Evolutionary conservation across 768 basidiomycete species (phyloP), one percentile per base, ranked within the genome.

Genomic region (Grammothele lineata): DNA sequence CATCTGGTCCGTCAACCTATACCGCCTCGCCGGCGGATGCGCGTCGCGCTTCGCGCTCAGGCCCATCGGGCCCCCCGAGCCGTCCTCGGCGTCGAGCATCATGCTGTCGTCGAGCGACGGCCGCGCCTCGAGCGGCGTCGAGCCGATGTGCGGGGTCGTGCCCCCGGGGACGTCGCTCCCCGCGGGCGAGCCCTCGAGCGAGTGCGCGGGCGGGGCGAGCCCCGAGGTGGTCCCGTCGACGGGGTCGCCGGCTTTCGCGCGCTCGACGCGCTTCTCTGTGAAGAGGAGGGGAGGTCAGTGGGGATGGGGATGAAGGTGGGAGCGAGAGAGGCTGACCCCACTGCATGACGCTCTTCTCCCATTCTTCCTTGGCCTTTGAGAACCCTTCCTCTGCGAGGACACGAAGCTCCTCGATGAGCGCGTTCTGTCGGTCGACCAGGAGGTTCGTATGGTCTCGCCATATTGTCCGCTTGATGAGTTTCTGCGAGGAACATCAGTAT

Each of bases 401-500:
- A 36, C 69, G 69, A 4, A 97, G 76, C 57, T 86, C 77, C 4
- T 65, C 69, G 3, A 96, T 68, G 0, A 91, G 66, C 23, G 76
- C 74, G 0, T 86, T 83, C 62, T 92, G 87, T 37, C 81, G 74
- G 45, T 81, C 74, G 0, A 73, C 71, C 4, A 94, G 70, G 22
- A 87, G 70, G 34, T 74, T 72, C 45, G 78, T 73, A 57, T 94
- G 92, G 8, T 87, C 85, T 0, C 66, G 60, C 67, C 85, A 93
- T 11, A 93, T 79, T n/a, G 88, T 87, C 6, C 92, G 81, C 62
- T 92, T 92, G 65, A 93, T 87, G 37, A 97, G 77, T 83, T 96
- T 97, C 87, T 94, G 61, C 45, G 25, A n/a, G n/a, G n/a, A n/a
- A n/a, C n/a, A n/a, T n/a, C n/a, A n/a, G n/a, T n/a, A n/a, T n/a